Percentiles rank a stretch among this genome's conserved stretches.
These are phyloP conservation scores for Aphanomyces invadans DNA, from an alignment of 352 stramenopile species.

Conservation along the genomic window DNA sequence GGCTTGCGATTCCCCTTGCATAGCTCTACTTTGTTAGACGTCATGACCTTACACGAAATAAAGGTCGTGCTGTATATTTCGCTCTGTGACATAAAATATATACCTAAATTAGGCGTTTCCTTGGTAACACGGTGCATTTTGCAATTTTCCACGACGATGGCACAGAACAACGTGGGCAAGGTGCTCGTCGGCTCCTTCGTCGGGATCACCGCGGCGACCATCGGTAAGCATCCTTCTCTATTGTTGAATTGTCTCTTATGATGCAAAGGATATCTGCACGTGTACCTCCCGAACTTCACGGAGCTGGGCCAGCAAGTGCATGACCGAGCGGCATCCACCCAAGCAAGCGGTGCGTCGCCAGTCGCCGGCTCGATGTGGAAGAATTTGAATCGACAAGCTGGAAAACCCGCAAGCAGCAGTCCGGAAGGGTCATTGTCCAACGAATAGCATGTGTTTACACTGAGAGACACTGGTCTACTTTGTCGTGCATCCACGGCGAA, in stretches of 20 bases:
- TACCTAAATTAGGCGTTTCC: too few species aligned
- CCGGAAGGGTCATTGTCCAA: neutral
- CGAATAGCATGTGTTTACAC: neutral
- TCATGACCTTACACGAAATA: too few species aligned
- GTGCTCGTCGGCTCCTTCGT: constrained; percentile 10
- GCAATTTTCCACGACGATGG: too few species aligned
- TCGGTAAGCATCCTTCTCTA: neutral
- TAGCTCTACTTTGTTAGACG: too few species aligned
- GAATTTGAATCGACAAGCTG: constrained; percentile 36
- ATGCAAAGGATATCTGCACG: constrained; percentile 19
- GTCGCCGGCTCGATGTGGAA: constrained; percentile 41
- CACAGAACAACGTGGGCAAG: constrained; percentile 25
- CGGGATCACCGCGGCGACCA: constrained; percentile 11
- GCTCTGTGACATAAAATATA: neutral
- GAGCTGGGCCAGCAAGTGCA: constrained; percentile 34
- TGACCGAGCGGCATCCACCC: constrained; percentile 29
- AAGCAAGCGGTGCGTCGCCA: constrained; percentile 1
- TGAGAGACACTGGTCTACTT: too few species aligned
- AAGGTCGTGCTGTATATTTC: too few species aligned
- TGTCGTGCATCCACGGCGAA: neutral
- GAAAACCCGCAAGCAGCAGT: constrained; percentile 14
- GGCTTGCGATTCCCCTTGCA: too few species aligned
- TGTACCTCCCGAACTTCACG: constrained; percentile 43
- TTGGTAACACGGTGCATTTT: too few species aligned
- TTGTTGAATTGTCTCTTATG: constrained; percentile 1